These are phyloP conservation scores for Xerocomus spinulosus DNA, from an alignment of 768 basidiomycete species.

Conservation along the genomic window DNA sequence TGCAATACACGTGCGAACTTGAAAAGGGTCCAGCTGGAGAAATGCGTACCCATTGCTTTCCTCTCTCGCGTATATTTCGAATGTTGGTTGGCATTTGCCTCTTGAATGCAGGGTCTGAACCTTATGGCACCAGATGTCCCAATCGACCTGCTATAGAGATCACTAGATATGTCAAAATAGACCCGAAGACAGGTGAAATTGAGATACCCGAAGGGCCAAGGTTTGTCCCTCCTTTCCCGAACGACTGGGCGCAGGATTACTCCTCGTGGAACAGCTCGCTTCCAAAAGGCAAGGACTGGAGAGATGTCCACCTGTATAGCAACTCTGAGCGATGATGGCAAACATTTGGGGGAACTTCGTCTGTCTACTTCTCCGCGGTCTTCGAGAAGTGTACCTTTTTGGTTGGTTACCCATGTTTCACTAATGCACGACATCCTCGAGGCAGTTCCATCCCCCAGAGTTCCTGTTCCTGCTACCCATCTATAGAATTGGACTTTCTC, in stretches of 20 bases:
- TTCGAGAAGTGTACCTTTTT: conserved; percentile 8
- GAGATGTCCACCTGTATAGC: conserved; percentile 25
- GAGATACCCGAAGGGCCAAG: conserved; percentile 41
- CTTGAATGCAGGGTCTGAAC: conserved; percentile 5
- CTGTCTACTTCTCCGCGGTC: conserved; percentile 23
- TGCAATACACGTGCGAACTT: conserved; percentile 62
- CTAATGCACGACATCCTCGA: conserved; percentile 18
- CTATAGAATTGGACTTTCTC: conserved; percentile 18
- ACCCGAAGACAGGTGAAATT: conserved; percentile 46
- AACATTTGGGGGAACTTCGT: conserved; percentile 5
- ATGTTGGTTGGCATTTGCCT: conserved; percentile 43
- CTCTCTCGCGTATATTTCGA: conserved; percentile 69
- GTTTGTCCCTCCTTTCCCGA: conserved; percentile 32
- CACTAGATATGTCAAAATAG: conserved; percentile 50
- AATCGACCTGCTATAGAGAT: conserved; percentile 65
- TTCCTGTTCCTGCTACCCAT: conserved; percentile 30
- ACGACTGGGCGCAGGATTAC: conserved; percentile 2
- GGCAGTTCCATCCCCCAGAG: conserved; percentile 18
- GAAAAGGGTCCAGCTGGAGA: conserved; percentile 28
- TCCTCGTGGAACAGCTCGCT: conserved; percentile 26
- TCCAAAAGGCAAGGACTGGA: conserved; percentile 32
- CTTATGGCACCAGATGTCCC: conserved; percentile 48
- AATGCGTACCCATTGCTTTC: conserved; percentile 54
- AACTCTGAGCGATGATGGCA: conserved; percentile 11
- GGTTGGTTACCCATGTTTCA: conserved; percentile 23